These are phyloP conservation scores for Apiospora pterosperma DNA, from an alignment of 2,329 filamentous ascomycete species.

Conservation along the genomic window DNA sequence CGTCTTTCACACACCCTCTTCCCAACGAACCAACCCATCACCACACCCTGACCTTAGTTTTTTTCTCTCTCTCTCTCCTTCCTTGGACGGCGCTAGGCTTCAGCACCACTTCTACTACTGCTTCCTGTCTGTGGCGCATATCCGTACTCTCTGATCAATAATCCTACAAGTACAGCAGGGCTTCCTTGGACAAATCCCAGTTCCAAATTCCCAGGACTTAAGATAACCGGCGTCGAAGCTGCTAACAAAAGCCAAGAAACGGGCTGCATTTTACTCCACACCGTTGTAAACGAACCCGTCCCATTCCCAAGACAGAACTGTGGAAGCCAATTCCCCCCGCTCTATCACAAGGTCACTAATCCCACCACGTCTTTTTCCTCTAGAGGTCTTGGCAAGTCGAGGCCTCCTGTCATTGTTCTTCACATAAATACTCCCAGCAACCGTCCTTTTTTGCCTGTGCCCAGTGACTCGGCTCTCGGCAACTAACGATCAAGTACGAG, in stretches of 20 bases:
- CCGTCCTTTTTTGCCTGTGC: neutral
- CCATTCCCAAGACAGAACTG: neutral
- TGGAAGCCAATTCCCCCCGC: slow-evolving; percentile 2
- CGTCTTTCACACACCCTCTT: neutral
- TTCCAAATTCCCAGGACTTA: neutral
- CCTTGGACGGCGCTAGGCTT: neutral
- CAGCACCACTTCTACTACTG: neutral
- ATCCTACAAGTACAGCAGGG: neutral
- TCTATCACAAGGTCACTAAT: slow-evolving; percentile 3
- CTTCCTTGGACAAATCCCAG: neutral
- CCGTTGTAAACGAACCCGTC: neutral
- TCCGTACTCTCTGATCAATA: neutral
- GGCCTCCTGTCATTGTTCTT: slow-evolving; percentile 3
- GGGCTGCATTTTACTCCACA: neutral
- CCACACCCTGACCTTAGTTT: neutral
- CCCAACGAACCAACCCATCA: neutral
- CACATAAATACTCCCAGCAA: neutral
- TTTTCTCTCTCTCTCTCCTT: no score
- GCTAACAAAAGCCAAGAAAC: neutral
- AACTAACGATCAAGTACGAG: neutral
- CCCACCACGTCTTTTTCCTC: slow-evolving; percentile 2
- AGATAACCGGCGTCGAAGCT: neutral
- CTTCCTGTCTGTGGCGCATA: neutral
- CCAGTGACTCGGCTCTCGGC: neutral
- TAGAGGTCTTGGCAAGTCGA: slow-evolving; percentile 4